These are phyloP conservation scores for Solanum lignicaule DNA, from an alignment of 257 asterid genomes.

Conservation along the genomic window DNA sequence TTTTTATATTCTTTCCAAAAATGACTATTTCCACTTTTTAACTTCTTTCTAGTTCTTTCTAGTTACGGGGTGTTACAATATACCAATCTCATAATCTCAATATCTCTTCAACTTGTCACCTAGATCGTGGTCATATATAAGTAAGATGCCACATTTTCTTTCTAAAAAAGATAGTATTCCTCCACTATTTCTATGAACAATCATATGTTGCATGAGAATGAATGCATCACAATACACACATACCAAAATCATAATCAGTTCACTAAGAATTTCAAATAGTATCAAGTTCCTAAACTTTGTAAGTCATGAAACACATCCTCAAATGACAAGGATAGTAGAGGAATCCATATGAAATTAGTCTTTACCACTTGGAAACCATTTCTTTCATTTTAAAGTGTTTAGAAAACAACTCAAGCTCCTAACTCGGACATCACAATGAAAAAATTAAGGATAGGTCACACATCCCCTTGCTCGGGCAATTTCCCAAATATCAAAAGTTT, in stretches of 20 bases:
- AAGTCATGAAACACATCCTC: background rate
- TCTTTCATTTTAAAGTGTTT: background rate
- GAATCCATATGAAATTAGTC: too few species aligned
- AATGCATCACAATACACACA: background rate
- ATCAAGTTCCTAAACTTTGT: background rate
- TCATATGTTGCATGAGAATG: background rate
- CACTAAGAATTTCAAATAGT: background rate
- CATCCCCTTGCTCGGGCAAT: background rate
- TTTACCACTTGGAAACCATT: background rate
- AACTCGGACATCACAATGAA: background rate
- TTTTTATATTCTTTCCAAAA: too few species aligned
- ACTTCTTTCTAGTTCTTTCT: too few species aligned
- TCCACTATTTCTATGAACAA: background rate
- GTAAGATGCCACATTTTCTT: background rate
- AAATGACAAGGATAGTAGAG: background rate
- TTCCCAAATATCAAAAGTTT: background rate
- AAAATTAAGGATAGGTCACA: background rate
- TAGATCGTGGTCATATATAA: too few species aligned
- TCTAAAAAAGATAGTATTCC: too few species aligned
- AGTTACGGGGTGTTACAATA: too few species aligned
- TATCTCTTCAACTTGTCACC: background rate
- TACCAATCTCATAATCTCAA: background rate
- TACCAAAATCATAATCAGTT: background rate
- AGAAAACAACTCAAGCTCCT: background rate
- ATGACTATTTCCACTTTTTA: too few species aligned